Percentiles rank a stretch among this genome's conserved stretches.
phyloP scores from a whole-genome alignment of 2,329 filamentous ascomycete species.

The Talaromyces sp. region DNA sequence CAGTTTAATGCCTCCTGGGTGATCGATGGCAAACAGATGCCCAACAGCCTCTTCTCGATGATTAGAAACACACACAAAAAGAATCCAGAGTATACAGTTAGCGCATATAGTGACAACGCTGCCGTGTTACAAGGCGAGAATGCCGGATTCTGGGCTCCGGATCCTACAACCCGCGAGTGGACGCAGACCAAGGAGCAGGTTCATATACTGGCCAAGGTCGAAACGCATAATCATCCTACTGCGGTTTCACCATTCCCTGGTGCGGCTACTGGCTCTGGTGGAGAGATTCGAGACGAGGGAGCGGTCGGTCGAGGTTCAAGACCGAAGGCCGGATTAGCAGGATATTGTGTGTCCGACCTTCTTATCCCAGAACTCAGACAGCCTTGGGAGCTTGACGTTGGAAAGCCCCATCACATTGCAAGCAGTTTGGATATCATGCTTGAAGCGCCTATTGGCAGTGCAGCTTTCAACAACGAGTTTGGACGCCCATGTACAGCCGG shows the following conservation, averaged over 20 bases:
- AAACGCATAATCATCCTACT: constrained; percentile 96
- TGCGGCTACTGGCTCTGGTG: constrained; percentile 89
- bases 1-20: constrained; percentile 97
- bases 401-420: constrained; percentile 85
- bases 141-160: constrained; percentile 79
- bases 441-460: constrained; percentile 90
- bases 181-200: constrained; percentile 77
- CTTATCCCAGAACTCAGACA: constrained; percentile 75
- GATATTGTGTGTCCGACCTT: constrained; percentile 93
- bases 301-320: constrained; percentile 88
- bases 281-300: constrained; percentile 92
- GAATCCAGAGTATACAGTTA: constrained; percentile 74
- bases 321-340: constrained; percentile 85
- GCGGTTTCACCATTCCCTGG: constrained; percentile 91
- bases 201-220: constrained; percentile 87
- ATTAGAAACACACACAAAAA: constrained; percentile 89
- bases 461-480: constrained; percentile 97
- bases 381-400: constrained; percentile 89
- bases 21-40: constrained; percentile 78
- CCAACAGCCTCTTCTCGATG: constrained; percentile 85
- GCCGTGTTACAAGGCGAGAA: constrained; percentile 76
- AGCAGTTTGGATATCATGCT: constrained; percentile 96
- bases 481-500: constrained; percentile 83
- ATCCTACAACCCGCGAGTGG: constrained; percentile 82
- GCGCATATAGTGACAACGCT: constrained; percentile 95